phyloP scores from a whole-genome alignment of 2,329 filamentous ascomycete genomes.

The Penicillium sp. region DNA sequence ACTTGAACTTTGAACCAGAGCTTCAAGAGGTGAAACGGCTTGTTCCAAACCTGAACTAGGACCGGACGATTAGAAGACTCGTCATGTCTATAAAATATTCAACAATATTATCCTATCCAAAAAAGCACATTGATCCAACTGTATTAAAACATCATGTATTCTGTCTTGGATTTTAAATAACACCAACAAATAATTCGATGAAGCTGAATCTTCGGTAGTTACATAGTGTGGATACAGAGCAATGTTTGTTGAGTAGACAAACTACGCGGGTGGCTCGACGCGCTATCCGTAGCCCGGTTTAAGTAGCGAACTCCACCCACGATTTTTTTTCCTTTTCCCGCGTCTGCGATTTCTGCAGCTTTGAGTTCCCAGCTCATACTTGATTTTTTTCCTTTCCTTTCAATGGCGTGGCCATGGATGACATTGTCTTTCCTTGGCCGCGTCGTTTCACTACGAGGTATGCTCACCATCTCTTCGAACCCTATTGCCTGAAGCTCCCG shows the following conservation, averaged over 20 bases:
- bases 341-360: constrained; percentile 6
- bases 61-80: too few species aligned
- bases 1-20: too few species aligned
- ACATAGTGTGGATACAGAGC: too few species aligned
- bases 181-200: too few species aligned
- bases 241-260: constrained; percentile 7
- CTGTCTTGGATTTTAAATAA: too few species aligned
- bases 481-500: background rate
- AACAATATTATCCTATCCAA: too few species aligned
- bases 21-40: too few species aligned
- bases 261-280: constrained; percentile 9
- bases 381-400: background rate
- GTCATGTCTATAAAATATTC: too few species aligned
- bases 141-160: too few species aligned
- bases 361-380: background rate
- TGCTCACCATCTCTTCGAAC: background rate
- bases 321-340: constrained; percentile 13
- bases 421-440: background rate
- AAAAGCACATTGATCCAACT: too few species aligned
- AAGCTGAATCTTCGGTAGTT: too few species aligned
- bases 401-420: background rate
- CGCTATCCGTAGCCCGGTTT: constrained; percentile 13
- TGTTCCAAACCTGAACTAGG: too few species aligned
- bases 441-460: background rate
- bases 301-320: constrained; percentile 16